A percentile compares a stretch with the other conserved stretches of the same genome.
Conservation (phyloP, 768 basidiomycete genomes). For the Russula abietina region DNA sequence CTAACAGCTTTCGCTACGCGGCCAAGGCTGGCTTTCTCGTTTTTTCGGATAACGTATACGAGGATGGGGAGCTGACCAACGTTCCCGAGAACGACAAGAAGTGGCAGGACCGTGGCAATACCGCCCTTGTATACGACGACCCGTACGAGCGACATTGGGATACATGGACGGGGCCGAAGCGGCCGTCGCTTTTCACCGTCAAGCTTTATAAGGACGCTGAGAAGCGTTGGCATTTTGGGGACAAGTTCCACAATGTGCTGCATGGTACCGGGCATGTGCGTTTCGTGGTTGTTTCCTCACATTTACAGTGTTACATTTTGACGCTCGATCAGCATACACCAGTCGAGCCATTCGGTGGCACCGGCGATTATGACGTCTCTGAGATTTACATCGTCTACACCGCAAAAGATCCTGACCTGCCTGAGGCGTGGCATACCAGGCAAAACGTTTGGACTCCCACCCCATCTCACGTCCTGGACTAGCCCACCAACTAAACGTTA, state of each 20-base stretch:
- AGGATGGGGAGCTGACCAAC: slow-evolving; percentile 64
- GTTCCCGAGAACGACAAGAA: slow-evolving; percentile 64
- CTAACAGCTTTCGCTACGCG: slow-evolving; percentile 66
- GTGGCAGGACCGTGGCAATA: slow-evolving; percentile 67
- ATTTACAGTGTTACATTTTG: neutral
- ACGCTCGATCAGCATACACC: slow-evolving; percentile 48
- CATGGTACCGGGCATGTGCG: slow-evolving; percentile 63
- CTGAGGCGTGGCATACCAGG: slow-evolving; percentile 81
- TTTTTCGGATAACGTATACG: slow-evolving; percentile 80
- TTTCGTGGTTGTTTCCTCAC: slow-evolving; percentile 25
- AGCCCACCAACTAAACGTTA: slow-evolving; percentile 1
- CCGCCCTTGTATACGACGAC: slow-evolving; percentile 49
- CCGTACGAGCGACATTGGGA: slow-evolving; percentile 50
- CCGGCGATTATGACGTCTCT: slow-evolving; percentile 75
- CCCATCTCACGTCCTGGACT: neutral
- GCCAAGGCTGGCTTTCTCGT: slow-evolving; percentile 54
- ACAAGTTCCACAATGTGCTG: slow-evolving; percentile 52
- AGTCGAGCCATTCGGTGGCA: slow-evolving; percentile 83
- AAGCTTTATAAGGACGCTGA: slow-evolving; percentile 43
- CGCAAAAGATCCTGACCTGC: slow-evolving; percentile 74
- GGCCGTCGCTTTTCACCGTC: slow-evolving; percentile 65
- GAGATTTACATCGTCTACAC: slow-evolving; percentile 69
- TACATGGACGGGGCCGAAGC: slow-evolving; percentile 68
- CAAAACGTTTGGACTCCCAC: slow-evolving; percentile 53
- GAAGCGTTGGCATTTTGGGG: slow-evolving; percentile 49